Evolutionary conservation across 2,329 filamentous ascomycete species (phyloP).

Genomic region (Aspergillus carbonarius): DNA sequence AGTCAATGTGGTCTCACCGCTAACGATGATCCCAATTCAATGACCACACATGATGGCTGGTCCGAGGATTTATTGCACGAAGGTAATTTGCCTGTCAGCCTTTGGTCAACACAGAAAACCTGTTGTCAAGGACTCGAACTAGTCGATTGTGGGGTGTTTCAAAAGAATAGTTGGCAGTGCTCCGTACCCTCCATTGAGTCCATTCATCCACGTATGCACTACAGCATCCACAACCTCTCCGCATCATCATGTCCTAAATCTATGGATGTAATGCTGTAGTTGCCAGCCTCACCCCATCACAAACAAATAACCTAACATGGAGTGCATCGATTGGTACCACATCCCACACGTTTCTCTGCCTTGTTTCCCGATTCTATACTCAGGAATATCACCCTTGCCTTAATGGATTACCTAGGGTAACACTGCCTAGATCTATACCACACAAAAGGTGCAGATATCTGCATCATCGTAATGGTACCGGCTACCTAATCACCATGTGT

Average conservation of each 20-base stretch:
- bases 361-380: not conserved
- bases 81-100: not conserved
- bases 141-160: not conserved
- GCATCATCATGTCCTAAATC: not conserved
- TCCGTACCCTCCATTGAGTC: not conserved
- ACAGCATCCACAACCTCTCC: not conserved
- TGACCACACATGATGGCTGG: not conserved
- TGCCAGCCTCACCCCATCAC: not conserved
- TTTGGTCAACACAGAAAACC: not conserved
- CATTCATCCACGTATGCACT: not conserved
- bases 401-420: not conserved
- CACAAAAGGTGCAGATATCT: not conserved
- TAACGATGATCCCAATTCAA: slow-evolving; percentile 2
- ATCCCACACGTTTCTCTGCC: not conserved
- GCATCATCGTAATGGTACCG: not conserved
- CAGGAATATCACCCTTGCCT: not conserved
- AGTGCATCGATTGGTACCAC: not conserved
- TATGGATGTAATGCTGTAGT: not conserved
- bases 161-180: not conserved
- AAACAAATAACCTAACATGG: not conserved
- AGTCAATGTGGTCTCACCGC: not conserved
- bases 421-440: not conserved
- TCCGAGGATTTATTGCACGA: not conserved
- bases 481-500: not conserved
- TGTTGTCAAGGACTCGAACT: not conserved